Conservation (phyloP, 2,329 filamentous ascomycete species). For the Myriangium duriaei region DNA sequence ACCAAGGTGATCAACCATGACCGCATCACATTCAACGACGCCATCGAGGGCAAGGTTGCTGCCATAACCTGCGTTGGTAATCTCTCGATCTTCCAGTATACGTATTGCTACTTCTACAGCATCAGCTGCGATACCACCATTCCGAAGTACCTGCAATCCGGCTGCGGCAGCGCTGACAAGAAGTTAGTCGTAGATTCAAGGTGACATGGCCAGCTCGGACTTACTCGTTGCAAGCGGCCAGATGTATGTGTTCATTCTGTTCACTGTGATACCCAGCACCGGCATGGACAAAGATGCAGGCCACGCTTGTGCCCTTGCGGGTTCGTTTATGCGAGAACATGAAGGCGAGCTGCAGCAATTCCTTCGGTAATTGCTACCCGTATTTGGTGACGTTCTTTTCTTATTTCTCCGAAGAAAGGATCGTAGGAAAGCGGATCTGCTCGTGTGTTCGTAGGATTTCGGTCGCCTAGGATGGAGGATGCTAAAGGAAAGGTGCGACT, state of each 20-base stretch:
- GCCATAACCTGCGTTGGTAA: slow-evolving; percentile 92
- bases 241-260: slow-evolving; percentile 72
- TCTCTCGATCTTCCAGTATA: slow-evolving; percentile 80
- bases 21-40: slow-evolving; percentile 86
- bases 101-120: slow-evolving; percentile 83
- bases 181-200: slow-evolving; percentile 13
- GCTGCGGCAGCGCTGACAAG: slow-evolving; percentile 61
- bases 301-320: slow-evolving; percentile 36
- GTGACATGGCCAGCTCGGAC: slow-evolving; percentile 25
- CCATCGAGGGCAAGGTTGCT: slow-evolving; percentile 90
- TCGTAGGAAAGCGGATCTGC: too few relatives aligned
- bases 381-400: too few relatives aligned
- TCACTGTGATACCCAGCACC: slow-evolving; percentile 88
- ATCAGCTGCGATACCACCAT: slow-evolving; percentile 69
- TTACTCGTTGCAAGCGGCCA: slow-evolving; percentile 80
- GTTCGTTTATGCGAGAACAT: slow-evolving; percentile 29
- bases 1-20: slow-evolving; percentile 79
- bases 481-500: too few relatives aligned
- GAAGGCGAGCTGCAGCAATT: too few relatives aligned
- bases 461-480: too few relatives aligned
- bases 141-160: slow-evolving; percentile 68
- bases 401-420: too few relatives aligned
- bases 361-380: too few relatives aligned
- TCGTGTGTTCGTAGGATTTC: too few relatives aligned
- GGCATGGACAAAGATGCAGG: slow-evolving; percentile 88